Evolutionary conservation across 2,329 filamentous ascomycete species (phyloP), one percentile per base, ranked within the genome.

Genomic region (Penicillium sp.): DNA sequence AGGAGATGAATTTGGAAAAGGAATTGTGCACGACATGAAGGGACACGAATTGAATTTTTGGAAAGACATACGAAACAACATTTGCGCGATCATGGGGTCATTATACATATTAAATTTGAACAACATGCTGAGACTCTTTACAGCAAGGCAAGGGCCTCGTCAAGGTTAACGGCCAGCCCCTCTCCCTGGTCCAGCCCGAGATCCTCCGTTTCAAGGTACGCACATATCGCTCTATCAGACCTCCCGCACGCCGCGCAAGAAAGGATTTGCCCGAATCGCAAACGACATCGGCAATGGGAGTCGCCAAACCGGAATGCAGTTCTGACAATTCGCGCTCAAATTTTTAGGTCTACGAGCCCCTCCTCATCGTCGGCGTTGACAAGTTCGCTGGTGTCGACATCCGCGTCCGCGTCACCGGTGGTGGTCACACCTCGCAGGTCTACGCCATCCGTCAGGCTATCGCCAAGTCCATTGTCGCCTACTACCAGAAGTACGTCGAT

Each of bases 401-500:
- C 81, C 88, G 93, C 67, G 89, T 97, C 75, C 88, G 91, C 72
- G 93, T 97, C 71, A 82, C 84, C 71, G 93, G 93, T 75, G 93
- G 93, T 88, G 93, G 92, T 80, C 92, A 97, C 83, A 91, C 88
- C 63, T 95, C 89, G 55, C 91, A 96, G 79, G 83, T 95, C 78
- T 96, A 97, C 80, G 93, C 93, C 75, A 89, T 97, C 82, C 90
- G 93, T 70, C 93, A 99, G 82, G 92, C 93, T 70, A 97, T 99
- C 74, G 86, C 91, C 81, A 99, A 97, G 86, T 87, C 87, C 70
- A 89, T 95, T 75, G 86, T 95, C 72, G 87, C 90, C 77, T 96
- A 96, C 87, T 97, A 96, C 88, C 92, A 96, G 82, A 96, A 99
- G 84, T 99, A 86, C 81, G 89, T 97, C 78, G 93, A 99, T 75